These are phyloP conservation scores for Cladosporium sp. DNA, from an alignment of 2,329 filamentous ascomycete species.

Conservation along the genomic window DNA sequence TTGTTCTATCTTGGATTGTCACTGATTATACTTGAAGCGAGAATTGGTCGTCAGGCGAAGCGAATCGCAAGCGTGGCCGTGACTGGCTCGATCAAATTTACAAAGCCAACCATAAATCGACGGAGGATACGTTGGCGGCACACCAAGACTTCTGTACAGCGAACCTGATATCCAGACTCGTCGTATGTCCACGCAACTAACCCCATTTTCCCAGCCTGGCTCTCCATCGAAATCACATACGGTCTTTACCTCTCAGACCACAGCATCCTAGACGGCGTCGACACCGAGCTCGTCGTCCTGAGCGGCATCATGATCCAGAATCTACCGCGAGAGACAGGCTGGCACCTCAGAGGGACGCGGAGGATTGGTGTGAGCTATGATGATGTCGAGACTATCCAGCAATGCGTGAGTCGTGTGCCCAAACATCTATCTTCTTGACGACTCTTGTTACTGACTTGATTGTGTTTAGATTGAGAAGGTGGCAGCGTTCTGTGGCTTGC, in stretches of 20 bases:
- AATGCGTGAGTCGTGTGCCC: conserved; percentile 36
- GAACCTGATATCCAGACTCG: neutral
- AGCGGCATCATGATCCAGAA: conserved; percentile 61
- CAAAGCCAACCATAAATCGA: conserved; percentile 47
- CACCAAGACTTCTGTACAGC: conserved; percentile 47
- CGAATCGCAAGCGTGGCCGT: conserved; percentile 54
- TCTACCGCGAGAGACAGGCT: conserved; percentile 52
- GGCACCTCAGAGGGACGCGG: conserved; percentile 56
- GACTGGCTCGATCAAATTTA: conserved; percentile 61
- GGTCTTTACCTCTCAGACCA: conserved; percentile 60
- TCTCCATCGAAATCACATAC: conserved; percentile 58
- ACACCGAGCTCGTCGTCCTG: conserved; percentile 58
- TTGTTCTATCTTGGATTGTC: neutral
- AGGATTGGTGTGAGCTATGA: conserved; percentile 50
- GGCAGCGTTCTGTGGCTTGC: conserved; percentile 37
- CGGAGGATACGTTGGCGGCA: conserved; percentile 43
- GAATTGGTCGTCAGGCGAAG: conserved; percentile 59
- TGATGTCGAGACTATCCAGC: conserved; percentile 46
- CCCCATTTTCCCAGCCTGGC: conserved; percentile 42
- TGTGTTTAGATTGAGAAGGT: conserved; percentile 40
- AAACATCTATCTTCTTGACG: neutral
- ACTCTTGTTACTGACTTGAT: conserved; percentile 6
- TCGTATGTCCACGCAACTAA: neutral
- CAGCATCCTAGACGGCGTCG: conserved; percentile 54
- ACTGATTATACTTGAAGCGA: conserved; percentile 36